Evolutionary conservation across 306 rosid genomes (phyloP).

Genomic region (Sindora glabra): DNA sequence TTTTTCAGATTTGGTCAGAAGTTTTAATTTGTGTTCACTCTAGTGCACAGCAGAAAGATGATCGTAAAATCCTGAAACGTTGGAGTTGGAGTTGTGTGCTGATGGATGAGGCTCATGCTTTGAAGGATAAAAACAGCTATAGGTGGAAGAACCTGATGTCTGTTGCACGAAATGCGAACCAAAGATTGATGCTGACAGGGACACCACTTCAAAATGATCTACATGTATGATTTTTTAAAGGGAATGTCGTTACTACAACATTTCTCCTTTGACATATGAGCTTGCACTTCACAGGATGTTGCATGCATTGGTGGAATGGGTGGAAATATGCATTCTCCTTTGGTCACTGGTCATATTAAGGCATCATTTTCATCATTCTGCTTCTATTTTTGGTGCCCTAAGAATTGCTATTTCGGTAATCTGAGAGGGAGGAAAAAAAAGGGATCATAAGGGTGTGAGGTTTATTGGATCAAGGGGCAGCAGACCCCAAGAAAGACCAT

Average conservation of each 20-base stretch:
- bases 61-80: constrained; percentile 82
- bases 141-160: constrained; percentile 96
- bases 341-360: too few relatives aligned
- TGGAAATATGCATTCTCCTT: too few relatives aligned
- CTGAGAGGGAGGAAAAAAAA: too few relatives aligned
- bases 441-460: too few relatives aligned
- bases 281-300: background rate
- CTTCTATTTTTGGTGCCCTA: too few relatives aligned
- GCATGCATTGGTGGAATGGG: constrained; percentile 2
- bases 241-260: constrained; percentile 1
- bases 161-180: constrained; percentile 87
- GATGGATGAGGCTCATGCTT: constrained; percentile 99
- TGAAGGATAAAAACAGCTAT: constrained; percentile 87
- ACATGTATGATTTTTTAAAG: constrained; percentile 36
- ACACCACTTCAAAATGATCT: constrained; percentile 96
- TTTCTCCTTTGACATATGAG: constrained; percentile 10
- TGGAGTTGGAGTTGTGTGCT: constrained; percentile 97
- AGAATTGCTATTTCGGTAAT: too few relatives aligned
- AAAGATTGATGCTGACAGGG: constrained; percentile 95
- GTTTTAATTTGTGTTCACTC: constrained; percentile 28
- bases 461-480: too few relatives aligned
- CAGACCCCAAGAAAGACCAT: too few relatives aligned
- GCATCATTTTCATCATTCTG: too few relatives aligned
- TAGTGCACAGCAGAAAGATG: constrained; percentile 97
- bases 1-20: constrained; percentile 6